These are phyloP conservation scores for Bryoerythrophyllum caledonicum DNA, from an alignment of 225 moss, liverwort and hornwort genomes.

Conservation along the genomic window DNA sequence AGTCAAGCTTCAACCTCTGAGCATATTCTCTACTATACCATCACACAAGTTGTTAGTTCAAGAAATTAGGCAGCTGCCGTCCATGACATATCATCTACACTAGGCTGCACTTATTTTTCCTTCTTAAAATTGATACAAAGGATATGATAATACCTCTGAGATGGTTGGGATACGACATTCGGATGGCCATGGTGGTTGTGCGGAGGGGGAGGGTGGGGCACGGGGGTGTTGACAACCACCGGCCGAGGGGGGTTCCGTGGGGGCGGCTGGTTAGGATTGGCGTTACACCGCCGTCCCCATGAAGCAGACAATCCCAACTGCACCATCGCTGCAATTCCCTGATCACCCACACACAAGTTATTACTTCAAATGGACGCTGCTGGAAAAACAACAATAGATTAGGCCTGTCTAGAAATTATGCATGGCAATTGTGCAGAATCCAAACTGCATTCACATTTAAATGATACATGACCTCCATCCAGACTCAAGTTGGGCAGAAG, in stretches of 20 bases:
- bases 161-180: slow-evolving; percentile 13
- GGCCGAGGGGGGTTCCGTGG: slow-evolving; percentile 49
- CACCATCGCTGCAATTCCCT: slow-evolving; percentile 26
- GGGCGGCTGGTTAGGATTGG: slow-evolving; percentile 55
- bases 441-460: background rate
- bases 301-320: slow-evolving; percentile 8
- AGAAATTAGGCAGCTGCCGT: background rate
- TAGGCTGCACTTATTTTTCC: no score
- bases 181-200: slow-evolving; percentile 64
- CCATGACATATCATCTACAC: no score
- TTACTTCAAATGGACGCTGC: background rate
- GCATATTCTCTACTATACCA: background rate
- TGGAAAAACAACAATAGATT: background rate
- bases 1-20: no score
- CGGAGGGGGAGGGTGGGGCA: slow-evolving; percentile 53
- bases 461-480: no score
- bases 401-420: background rate
- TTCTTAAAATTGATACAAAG: no score
- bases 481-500: no score
- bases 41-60: background rate
- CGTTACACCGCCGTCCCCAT: slow-evolving; percentile 35
- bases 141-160: background rate
- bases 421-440: background rate
- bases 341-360: no score
- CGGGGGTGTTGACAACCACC: slow-evolving; percentile 48